A percentile compares a stretch with the other conserved stretches of the same genome.
phyloP scores from a whole-genome alignment of 1,284 basidiomycete species.

The Singerocomus inundabilis region DNA sequence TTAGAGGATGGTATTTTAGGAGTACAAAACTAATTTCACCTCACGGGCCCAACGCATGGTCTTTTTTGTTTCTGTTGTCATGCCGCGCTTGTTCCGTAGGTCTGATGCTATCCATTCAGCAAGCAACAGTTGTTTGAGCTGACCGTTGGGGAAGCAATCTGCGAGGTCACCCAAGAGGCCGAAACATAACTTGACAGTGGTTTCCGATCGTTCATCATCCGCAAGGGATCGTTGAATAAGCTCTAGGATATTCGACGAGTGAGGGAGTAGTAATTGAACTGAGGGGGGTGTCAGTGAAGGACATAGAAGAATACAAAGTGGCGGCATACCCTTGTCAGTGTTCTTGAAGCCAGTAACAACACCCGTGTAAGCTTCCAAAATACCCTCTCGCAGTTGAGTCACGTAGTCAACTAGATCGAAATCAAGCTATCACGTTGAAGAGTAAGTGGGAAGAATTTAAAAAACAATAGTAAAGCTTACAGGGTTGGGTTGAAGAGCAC shows the following conservation, averaged over 20 bases:
- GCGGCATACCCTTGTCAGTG: slow-evolving; percentile 65
- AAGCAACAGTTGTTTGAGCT: slow-evolving; percentile 79
- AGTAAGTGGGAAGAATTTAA: slow-evolving; percentile 1
- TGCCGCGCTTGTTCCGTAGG: slow-evolving; percentile 69
- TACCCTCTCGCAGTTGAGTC: slow-evolving; percentile 87
- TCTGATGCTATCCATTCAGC: slow-evolving; percentile 81
- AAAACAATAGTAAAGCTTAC: slow-evolving; percentile 44
- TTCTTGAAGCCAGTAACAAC: slow-evolving; percentile 90
- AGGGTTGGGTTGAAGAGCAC: slow-evolving; percentile 81
- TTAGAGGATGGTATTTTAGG: not conserved
- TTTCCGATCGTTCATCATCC: slow-evolving; percentile 85
- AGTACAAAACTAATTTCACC: slow-evolving; percentile 42
- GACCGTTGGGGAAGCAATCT: slow-evolving; percentile 76
- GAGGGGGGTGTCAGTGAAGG: slow-evolving; percentile 4
- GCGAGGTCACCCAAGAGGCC: slow-evolving; percentile 94
- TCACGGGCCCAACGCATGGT: slow-evolving; percentile 82
- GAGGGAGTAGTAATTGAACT: slow-evolving; percentile 71
- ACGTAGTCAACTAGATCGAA: slow-evolving; percentile 94
- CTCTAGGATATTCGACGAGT: slow-evolving; percentile 76
- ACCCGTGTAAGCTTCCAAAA: slow-evolving; percentile 95
- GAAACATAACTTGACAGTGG: slow-evolving; percentile 72
- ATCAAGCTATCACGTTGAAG: slow-evolving; percentile 57
- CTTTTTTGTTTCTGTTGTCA: slow-evolving; percentile 71
- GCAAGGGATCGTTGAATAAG: slow-evolving; percentile 79
- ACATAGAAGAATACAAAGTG: not conserved